Base-by-base conservation (phyloP, 73 alveolate species). In the Paramecium bursaria region DNA sequence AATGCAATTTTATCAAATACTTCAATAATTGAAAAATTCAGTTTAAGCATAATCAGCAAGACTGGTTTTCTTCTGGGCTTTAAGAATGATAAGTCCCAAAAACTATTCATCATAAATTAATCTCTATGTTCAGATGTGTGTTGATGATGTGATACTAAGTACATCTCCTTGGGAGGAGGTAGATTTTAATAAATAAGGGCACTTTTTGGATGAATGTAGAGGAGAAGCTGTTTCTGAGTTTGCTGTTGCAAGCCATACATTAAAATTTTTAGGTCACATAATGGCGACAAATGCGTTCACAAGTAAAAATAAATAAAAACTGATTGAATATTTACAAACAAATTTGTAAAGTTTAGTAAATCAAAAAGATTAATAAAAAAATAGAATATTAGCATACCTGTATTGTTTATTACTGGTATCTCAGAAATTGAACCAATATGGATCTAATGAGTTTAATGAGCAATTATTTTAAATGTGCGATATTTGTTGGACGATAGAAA, bases 381-480 rank as follows among this genome's bases (percentile, higher is more conserved):
- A 67, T 9, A 67, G 33, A 27, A n/a, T 30, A 57, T 57, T 30
- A 30, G 27, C 60, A 19, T 67, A 67, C 21, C 22, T 67, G 35
- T 67, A 25, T 67, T 33, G 53, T 67, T 29, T 67, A 30, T 42
- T 39, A 39, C 44, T 25, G 10, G 44, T 67, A 21, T 35, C 82
- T 11, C 33, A 25, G 15, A 67, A 67, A 67, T 31, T 67, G 6
- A 14, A 35, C 44, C 44, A 67, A 42, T 22, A 15, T 67, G 55
- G 33, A 35, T 67, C 82, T 14, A n/a, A 67, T 9, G 82, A 67
- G 44, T 67, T 67, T 21, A 42, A 67, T 39, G 82, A 67, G 44
- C 3, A 67, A 27, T 39, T 67, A 21, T 67, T 33, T 67, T 31
- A 42, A 35, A 25, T 67, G 26, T 14, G 33, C 33, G 35, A 67